phyloP scores from a whole-genome alignment of 202 grass and related monocot genomes.

The Carex arenaria region DNA sequence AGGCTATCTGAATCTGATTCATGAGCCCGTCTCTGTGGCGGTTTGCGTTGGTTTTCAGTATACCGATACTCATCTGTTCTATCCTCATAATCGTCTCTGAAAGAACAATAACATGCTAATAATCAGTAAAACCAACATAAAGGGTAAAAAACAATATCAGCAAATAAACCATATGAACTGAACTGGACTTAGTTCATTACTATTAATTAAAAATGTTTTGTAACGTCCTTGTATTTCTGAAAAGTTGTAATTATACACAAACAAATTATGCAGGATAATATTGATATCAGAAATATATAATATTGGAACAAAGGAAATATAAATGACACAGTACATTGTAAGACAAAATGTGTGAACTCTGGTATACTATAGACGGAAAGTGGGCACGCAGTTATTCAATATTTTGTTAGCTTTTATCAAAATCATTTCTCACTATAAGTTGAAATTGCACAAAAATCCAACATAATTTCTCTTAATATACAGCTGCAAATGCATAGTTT shows the following conservation, averaged over 20 bases:
- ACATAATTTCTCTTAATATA: background rate
- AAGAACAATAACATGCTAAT: background rate
- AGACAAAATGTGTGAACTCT: background rate
- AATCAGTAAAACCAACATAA: background rate
- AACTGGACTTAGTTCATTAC: background rate
- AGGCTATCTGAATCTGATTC: constrained; percentile 21
- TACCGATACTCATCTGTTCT: constrained; percentile 21
- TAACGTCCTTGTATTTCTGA: background rate
- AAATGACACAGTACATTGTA: background rate
- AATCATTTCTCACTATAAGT: background rate
- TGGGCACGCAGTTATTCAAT: background rate
- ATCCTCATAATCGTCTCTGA: constrained; percentile 19
- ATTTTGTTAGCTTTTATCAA: background rate
- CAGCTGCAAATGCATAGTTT: background rate
- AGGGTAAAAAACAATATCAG: background rate
- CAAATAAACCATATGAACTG: background rate
- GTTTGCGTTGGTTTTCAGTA: constrained; percentile 16
- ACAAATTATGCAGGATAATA: background rate
- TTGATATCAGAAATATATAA: background rate
- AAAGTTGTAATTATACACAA: background rate
- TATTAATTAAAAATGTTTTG: background rate
- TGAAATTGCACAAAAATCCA: background rate
- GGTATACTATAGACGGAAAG: background rate
- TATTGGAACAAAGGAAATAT: background rate
- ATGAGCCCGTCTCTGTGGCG: background rate